Percentiles rank a stretch among this genome's conserved stretches.
phyloP scores from a whole-genome alignment of 768 basidiomycete species.

The Hydnomerulius pinastri region DNA sequence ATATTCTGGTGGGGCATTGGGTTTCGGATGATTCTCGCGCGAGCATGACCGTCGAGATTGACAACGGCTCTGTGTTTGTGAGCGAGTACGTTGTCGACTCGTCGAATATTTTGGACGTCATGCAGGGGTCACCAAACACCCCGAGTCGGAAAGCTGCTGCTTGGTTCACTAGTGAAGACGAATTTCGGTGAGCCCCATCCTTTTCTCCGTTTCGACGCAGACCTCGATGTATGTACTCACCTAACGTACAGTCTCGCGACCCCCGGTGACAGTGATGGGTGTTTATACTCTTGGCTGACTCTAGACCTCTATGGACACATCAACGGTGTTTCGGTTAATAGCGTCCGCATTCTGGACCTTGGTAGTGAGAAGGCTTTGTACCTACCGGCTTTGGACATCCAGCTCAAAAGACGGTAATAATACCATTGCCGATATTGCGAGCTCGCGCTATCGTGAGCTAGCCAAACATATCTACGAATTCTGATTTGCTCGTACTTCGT shows the following conservation, averaged over 20 bases:
- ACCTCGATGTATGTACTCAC: neutral
- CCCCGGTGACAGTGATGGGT: constrained; percentile 17
- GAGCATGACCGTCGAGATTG: constrained; percentile 33
- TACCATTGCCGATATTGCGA: neutral
- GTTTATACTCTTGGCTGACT: constrained; percentile 19
- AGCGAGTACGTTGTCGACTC: constrained; percentile 35
- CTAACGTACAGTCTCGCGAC: constrained; percentile 13
- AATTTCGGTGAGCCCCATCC: constrained; percentile 36
- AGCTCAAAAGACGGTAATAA: neutral
- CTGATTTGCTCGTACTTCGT: neutral
- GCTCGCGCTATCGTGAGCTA: neutral
- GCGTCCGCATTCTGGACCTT: neutral
- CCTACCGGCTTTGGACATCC: neutral
- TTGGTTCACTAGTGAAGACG: constrained; percentile 42
- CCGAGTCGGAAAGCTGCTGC: constrained; percentile 25
- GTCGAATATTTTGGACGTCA: constrained; percentile 35
- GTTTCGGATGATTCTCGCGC: constrained; percentile 23
- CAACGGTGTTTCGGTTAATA: constrained; percentile 21
- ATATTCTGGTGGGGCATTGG: constrained; percentile 39
- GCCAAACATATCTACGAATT: neutral
- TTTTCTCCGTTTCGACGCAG: neutral
- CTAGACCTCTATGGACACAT: constrained; percentile 28
- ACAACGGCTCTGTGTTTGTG: constrained; percentile 32
- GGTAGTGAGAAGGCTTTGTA: neutral
- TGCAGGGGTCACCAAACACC: constrained; percentile 23